phyloP scores from a whole-genome alignment of 1,284 basidiomycete genomes.

The Anthracocystis setariae region DNA sequence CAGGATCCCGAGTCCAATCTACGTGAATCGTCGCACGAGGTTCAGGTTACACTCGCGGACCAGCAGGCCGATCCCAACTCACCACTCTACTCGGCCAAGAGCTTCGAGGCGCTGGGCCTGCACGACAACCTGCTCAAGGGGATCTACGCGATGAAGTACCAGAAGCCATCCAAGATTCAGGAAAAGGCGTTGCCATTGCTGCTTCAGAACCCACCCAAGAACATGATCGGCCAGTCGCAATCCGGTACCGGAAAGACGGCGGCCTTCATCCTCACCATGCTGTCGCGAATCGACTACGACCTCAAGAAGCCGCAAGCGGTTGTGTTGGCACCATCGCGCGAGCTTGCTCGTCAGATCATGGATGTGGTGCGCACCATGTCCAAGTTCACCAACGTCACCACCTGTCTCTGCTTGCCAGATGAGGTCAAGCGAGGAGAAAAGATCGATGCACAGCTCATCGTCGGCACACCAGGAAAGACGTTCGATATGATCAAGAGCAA shows the following conservation, averaged over 20 bases:
- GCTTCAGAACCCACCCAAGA: conserved; percentile 87
- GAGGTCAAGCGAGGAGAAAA: conserved; percentile 75
- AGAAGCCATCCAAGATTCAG: conserved; percentile 98
- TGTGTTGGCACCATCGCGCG: conserved; percentile 79
- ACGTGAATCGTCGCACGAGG: conserved; percentile 60
- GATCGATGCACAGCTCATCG: conserved; percentile 87
- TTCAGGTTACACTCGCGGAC: conserved; percentile 95
- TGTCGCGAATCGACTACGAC: conserved; percentile 88
- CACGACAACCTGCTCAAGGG: conserved; percentile 91
- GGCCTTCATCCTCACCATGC: conserved; percentile 96
- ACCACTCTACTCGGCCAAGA: conserved; percentile 90
- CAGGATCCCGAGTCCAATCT: conserved; percentile 42
- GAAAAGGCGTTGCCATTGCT: conserved; percentile 94
- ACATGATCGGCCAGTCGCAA: conserved; percentile 99
- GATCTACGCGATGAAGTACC: conserved; percentile 95
- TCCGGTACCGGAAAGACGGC: conserved; percentile 99
- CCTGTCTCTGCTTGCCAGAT: conserved; percentile 93
- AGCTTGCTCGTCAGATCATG: conserved; percentile 97
- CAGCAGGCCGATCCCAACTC: conserved; percentile 96
- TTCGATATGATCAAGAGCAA: conserved; percentile 75
- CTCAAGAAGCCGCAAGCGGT: conserved; percentile 79
- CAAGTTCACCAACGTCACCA: conserved; percentile 90
- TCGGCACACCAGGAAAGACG: conserved; percentile 97
- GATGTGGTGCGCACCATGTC: conserved; percentile 93
- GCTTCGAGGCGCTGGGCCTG: conserved; percentile 77